Base-by-base conservation (phyloP, 371 early-diverging fungal species). In the Syncephalastrum racemosum region DNA sequence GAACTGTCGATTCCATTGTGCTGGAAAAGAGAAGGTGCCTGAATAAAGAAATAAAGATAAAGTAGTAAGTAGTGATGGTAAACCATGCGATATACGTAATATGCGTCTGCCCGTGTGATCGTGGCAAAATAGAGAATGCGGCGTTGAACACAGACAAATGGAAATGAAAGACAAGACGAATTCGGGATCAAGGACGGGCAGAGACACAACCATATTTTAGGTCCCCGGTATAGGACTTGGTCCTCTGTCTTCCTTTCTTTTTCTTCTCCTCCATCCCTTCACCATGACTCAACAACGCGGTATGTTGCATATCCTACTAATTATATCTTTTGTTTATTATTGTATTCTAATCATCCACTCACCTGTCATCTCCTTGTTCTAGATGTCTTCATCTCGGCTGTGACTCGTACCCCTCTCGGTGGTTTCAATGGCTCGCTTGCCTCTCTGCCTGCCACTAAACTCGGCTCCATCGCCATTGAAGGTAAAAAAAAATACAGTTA, bases 401-500 rank as follows among this genome's bases (percentile, higher is more conserved):
- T 84, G 58, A 89, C 83, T 43, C 88, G 98, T 66, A 97, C 99
- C n/a, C 94, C 99, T 51, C 82, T 97, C 55, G 99, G 98, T 62
- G 83, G 89, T 49, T 96, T 97, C 75, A 89, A 90, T 49, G 96
- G 97, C 16, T 87, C 92, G 6, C 84, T 98, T 36, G 81, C 94
- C 43, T 85, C 92, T 27, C 73, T 97, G 59, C 69, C 88, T 39
- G 97, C 99, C 22, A 77, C 84, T 44, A 81, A 96, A 66, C 91
- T 98, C 46, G 98, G 98, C 44, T 81, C 88, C 24, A 67, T 89
- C 60, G 95, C 95, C 50, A 86, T 96, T 72, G 90, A 95, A 79
- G 95, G 94, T 89, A 78, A 67, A 46, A 16, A 12, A 43, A 49
- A 49, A 48, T 14, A 27, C 27, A 22, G 27, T n/a, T 22, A 12